phyloP scores from a whole-genome alignment of 2,329 filamentous ascomycete genomes.

The Monilinia fructigena region DNA sequence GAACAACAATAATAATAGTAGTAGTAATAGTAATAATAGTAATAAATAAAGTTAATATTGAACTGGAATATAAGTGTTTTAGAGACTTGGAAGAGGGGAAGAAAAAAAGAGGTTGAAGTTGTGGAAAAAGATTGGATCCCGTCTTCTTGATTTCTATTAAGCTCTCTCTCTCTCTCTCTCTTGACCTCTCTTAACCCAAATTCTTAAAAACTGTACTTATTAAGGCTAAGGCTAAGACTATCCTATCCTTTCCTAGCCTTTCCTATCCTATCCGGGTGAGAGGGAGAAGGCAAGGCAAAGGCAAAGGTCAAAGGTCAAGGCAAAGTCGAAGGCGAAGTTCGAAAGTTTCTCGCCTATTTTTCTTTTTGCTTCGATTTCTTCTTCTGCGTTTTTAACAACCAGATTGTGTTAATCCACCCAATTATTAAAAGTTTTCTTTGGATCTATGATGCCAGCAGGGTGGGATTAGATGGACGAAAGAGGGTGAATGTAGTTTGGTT shows the following conservation, averaged over 20 bases:
- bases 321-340: not conserved
- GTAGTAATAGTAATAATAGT: too few relatives aligned
- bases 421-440: conserved; percentile 12
- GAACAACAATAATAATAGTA: too few relatives aligned
- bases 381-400: not conserved
- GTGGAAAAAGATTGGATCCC: not conserved
- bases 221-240: not conserved
- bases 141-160: conserved; percentile 7
- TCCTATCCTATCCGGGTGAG: not conserved
- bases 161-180: too few relatives aligned
- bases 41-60: too few relatives aligned
- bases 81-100: too few relatives aligned
- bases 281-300: not conserved
- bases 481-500: not conserved
- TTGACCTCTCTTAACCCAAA: not conserved
- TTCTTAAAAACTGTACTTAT: not conserved
- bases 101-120: too few relatives aligned
- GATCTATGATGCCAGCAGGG: conserved; percentile 4
- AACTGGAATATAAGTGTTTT: too few relatives aligned
- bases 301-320: not conserved
- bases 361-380: not conserved
- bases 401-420: not conserved
- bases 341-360: conserved; percentile 16
- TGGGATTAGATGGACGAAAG: not conserved
- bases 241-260: too few relatives aligned